Evolutionary conservation across 192 early-diverging fungal genomes (phyloP), one percentile per base, ranked within the genome.

Genomic region (Entomortierella chlamydospora): DNA sequence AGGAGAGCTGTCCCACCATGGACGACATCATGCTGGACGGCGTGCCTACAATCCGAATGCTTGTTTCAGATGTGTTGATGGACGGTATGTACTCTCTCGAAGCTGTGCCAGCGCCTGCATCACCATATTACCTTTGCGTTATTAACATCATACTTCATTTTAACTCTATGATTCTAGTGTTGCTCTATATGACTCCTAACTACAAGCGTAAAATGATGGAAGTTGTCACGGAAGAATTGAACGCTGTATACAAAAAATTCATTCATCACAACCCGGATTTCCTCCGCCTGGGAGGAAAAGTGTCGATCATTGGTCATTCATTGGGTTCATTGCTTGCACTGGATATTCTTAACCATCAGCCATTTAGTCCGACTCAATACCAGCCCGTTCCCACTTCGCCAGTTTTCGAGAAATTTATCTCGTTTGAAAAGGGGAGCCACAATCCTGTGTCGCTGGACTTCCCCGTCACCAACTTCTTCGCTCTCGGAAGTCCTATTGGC

Each of bases 131-230:
- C 9, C 43, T 7, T 31, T 53, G 41, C 26, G 8, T 4, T 11
- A 43, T 20, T 20, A 41, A 41, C 39, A 41, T 13, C 39, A 9
- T 41, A 9, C 6, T n/a, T n/a, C 18, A 23, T 54, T 33, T 15
- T 20, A 0, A 12, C 13, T 64, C 1, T 28, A 20, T 57, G 20
- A 18, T 55, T 62, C 26, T 41, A 89, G 92, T 96, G 4, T 82
- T 94, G 10, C 77, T 95, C 25, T 96, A 96, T 47, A 95, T 95
- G 94, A 93, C 92, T 2, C 95, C 93, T 4, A 87, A 80, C 71
- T 94, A 93, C 61, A 87, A 93, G 31, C 90, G 93, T 66, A 83
- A 93, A 64, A 95, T 96, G 93, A 88, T 94, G 54, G 83, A 84
- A 15, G 88, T 91, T 54, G 91, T 96, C 34, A 87, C 92, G 13